A percentile compares a stretch with the other conserved stretches of the same genome.
Evolutionary conservation across 2,329 filamentous ascomycete species (phyloP).

Genomic region (Ceratocystis cacaofunesta): DNA sequence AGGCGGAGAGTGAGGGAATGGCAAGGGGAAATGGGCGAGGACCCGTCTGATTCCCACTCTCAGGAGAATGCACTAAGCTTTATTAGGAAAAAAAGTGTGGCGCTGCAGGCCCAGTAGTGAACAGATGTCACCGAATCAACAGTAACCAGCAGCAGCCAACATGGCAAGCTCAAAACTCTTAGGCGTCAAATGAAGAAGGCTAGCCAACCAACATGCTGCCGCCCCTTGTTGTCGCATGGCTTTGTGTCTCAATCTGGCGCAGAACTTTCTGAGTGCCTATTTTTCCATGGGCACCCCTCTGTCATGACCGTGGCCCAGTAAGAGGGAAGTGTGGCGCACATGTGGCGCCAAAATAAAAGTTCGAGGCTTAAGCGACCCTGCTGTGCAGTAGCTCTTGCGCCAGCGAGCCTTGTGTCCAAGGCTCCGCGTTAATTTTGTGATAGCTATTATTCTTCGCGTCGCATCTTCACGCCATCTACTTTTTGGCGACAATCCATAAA

Average conservation of each 20-base stretch:
- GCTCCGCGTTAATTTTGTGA: slow-evolving; percentile 12
- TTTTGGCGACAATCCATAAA: not conserved
- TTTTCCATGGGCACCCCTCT: too few relatives aligned
- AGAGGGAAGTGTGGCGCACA: too few relatives aligned
- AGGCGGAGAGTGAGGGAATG: not conserved
- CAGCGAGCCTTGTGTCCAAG: slow-evolving; percentile 16
- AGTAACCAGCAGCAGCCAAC: not conserved
- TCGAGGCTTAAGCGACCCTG: not conserved
- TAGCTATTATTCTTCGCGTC: slow-evolving; percentile 8
- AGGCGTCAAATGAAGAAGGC: too few relatives aligned
- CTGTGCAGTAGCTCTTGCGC: not conserved
- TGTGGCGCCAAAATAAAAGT: not conserved
- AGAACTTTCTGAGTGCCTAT: too few relatives aligned
- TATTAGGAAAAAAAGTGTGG: slow-evolving; percentile 10
- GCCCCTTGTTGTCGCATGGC: too few relatives aligned
- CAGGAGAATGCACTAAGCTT: slow-evolving; percentile 13
- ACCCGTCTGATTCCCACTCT: slow-evolving; percentile 1
- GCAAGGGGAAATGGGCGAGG: not conserved
- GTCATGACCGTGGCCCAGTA: too few relatives aligned
- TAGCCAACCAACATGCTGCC: too few relatives aligned
- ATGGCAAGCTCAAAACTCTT: too few relatives aligned
- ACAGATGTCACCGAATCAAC: too few relatives aligned
- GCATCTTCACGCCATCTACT: not conserved
- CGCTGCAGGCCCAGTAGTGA: slow-evolving; percentile 2
- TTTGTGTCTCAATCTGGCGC: too few relatives aligned